Base-by-base conservation (phyloP, 345 rosid genomes). In the Populus ilicifolia region DNA sequence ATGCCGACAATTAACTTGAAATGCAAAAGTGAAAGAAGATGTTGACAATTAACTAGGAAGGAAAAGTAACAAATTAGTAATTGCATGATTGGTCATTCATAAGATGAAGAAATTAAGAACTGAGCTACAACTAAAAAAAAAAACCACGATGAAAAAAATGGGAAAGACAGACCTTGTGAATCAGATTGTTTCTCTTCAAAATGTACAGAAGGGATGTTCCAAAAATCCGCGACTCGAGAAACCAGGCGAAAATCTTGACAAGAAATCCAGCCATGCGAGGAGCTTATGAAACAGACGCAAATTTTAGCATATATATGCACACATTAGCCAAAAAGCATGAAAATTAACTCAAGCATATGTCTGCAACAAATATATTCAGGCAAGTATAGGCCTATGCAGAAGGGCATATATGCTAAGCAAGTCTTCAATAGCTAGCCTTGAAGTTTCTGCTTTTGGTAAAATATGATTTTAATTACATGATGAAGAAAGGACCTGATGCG, bases 231-330 rank as follows among this genome's bases (percentile, higher is more conserved):
- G 81, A 81, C 73, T 91, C 93, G 82, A 91, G 59, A 66, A 89
- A 82, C 96, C 96, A 89, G 68, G 79, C 88, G 30, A 88, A 89
- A 0, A 89, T 46, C 70, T 88, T 89, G 30, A 87, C 91, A 56
- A 89, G 75, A 69, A 91, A 78, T 74, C 96, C 93, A 17, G 93
- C 91, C 96, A 89, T 78, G 30, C 96, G 86, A 12, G 93, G 96
- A 63, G 93, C 93, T 91, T 54, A 25, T 16, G 54, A 12, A 52
- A n/a, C 4, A 20, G 21, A 54, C 11, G 10, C 61, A 21, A 21
- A 54, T n/a, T 54, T 54, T 21, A 54, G 61, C 12, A 54, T 20
- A 20, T 8, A 0, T 6, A 20, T 54, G 23, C 25, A 54, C 25
- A 21, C 0, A 2, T 43, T 43, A 43, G 8, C 61, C 10, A 54